These are phyloP conservation scores for Linnemannia elongata DNA, from an alignment of 192 early-diverging fungal genomes.

Conservation along the genomic window DNA sequence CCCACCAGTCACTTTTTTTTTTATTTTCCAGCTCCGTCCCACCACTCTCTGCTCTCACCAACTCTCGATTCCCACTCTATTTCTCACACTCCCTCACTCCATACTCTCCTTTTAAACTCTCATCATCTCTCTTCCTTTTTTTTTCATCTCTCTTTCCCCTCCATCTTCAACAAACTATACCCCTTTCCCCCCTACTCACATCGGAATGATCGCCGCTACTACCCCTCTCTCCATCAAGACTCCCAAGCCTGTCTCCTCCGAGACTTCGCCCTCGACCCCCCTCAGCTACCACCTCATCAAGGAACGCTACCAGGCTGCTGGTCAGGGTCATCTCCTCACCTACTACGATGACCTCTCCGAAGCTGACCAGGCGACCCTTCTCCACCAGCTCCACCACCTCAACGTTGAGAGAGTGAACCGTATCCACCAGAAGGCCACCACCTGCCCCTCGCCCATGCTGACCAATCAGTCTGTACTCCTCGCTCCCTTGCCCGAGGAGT, in stretches of 20 bases:
- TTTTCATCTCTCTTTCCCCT: background rate
- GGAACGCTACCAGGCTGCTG: slow-evolving; percentile 75
- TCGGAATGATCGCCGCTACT: slow-evolving; percentile 37
- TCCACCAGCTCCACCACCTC: slow-evolving; percentile 76
- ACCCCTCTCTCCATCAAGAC: slow-evolving; percentile 49
- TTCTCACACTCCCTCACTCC: background rate
- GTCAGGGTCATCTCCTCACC: slow-evolving; percentile 91
- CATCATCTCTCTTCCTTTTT: background rate
- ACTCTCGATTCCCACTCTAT: background rate
- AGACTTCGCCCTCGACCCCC: slow-evolving; percentile 33
- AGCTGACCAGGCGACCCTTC: slow-evolving; percentile 68
- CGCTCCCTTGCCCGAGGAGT: slow-evolving; percentile 82
- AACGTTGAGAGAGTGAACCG: slow-evolving; percentile 87
- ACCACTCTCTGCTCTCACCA: slow-evolving; percentile 9
- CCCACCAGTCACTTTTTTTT: background rate
- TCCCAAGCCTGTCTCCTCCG: slow-evolving; percentile 35
- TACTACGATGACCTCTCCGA: slow-evolving; percentile 80
- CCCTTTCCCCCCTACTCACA: background rate
- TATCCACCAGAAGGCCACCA: slow-evolving; percentile 85
- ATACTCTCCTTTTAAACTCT: background rate
- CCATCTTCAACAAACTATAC: slow-evolving; percentile 3
- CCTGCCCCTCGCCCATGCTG: slow-evolving; percentile 59
- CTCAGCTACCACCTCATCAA: slow-evolving; percentile 61
- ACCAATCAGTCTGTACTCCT: slow-evolving; percentile 57
- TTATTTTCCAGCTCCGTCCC: background rate